Percentiles rank a stretch among this genome's conserved stretches.
Evolutionary conservation across 441 rosid species (phyloP).

Genomic region (Isatis lusitanica): DNA sequence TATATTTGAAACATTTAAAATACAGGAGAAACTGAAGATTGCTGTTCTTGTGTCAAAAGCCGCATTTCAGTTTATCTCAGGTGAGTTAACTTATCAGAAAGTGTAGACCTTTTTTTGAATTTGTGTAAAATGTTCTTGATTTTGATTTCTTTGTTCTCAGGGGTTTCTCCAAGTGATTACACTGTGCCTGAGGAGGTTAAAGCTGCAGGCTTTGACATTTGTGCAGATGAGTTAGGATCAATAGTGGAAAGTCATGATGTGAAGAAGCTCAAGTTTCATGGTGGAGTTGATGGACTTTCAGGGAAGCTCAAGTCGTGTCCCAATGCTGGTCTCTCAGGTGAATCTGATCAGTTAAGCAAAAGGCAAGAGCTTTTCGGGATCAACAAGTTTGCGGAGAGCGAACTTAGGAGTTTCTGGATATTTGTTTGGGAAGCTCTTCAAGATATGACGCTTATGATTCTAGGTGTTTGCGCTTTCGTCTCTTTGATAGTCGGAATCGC

Average conservation of each 20-base stretch:
- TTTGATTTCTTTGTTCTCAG: conserved; percentile 31
- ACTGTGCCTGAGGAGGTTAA: conserved; percentile 66
- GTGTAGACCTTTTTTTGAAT: not conserved
- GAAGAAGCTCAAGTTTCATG: conserved; percentile 73
- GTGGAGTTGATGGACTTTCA: conserved; percentile 70
- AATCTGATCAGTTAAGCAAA: conserved; percentile 36
- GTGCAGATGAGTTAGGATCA: conserved; percentile 82
- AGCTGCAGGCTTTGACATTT: conserved; percentile 77
- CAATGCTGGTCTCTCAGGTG: conserved; percentile 48
- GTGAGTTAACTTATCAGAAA: conserved; percentile 33
- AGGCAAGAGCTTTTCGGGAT: conserved; percentile 74
- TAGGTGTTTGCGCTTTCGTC: conserved; percentile 63
- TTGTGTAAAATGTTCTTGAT: not conserved
- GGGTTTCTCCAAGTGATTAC: conserved; percentile 70
- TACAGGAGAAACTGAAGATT: conserved; percentile 76
- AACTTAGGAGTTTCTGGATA: conserved; percentile 61
- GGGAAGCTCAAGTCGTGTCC: conserved; percentile 66
- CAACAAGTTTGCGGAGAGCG: conserved; percentile 74
- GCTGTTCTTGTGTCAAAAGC: conserved; percentile 93
- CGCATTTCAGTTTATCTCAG: conserved; percentile 75
- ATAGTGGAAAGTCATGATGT: conserved; percentile 76
- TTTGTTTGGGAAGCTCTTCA: conserved; percentile 78
- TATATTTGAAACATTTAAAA: not conserved
- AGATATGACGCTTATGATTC: conserved; percentile 72
- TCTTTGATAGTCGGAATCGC: conserved; percentile 62